Base-by-base conservation (phyloP, 2,329 filamentous ascomycete genomes). In the Daldinia eschscholtzii region DNA sequence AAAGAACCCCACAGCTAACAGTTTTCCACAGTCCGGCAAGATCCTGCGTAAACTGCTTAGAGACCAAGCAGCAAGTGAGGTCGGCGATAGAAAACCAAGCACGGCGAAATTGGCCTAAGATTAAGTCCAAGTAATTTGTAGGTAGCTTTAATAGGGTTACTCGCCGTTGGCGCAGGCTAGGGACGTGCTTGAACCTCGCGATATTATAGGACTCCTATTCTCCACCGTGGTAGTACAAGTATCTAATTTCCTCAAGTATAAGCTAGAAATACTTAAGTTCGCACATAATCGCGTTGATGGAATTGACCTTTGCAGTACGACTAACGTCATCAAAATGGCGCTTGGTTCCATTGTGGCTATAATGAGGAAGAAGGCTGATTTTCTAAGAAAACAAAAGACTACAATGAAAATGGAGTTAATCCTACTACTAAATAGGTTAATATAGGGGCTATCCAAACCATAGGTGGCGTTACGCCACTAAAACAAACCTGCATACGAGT, bases 11-110 rank as follows among this genome's bases (percentile, higher is more conserved):
- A 44, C n/a, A 23, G n/a, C 67, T 75, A 71, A 73, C 23, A 12
- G 37, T 4, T 1, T 18, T 0, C 18, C 23, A 13, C 20, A 87
- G 85, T 91, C 88, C 4, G 90, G 90, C 10, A 92, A 92, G 80
- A 91, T 92, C 61, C 75, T 92, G 64, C 82, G 90, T 55, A 90
- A 87, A 73, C 69, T 83, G 2, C 78, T 92, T 57, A 83, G 87
- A 64, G 88, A 91, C 2, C 81, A 83, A 71, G 89, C 88, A 18
- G 81, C 83, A 60, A 79, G 80, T 65, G 88, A 90, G 75, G 84
- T 86, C 12, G 81, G 80, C 60, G 79, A 84, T 67, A 74, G 81
- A 53, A 78, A 76, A 42, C 76, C 80, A n/a, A 53, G 44, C 4
- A 46, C 56, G 35, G 65, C 74, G 6, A 77, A 74, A 37, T 52